phyloP scores from a whole-genome alignment of 1,139 yeast genomes.

The Saccharomyces hybrid region DNA sequence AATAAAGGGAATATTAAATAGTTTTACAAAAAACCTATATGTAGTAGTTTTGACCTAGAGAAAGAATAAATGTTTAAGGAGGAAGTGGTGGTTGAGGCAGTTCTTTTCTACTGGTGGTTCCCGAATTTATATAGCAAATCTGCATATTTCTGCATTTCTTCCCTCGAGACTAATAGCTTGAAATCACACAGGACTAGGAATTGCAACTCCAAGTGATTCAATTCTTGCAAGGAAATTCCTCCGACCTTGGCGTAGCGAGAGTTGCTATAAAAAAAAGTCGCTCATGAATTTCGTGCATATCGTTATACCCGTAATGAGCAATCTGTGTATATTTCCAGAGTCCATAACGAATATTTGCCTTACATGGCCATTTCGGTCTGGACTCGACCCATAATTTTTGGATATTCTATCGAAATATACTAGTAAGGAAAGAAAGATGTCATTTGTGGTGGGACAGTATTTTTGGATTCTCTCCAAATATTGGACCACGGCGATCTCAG shows the following conservation, averaged over 20 bases:
- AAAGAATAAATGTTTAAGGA: not conserved
- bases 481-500: slow-evolving; percentile 86
- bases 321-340: slow-evolving; percentile 86
- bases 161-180: slow-evolving; percentile 76
- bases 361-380: slow-evolving; percentile 2
- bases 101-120: slow-evolving; percentile 34
- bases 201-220: slow-evolving; percentile 86
- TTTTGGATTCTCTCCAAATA: slow-evolving; percentile 83
- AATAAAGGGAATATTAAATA: not conserved
- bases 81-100: not conserved
- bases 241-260: slow-evolving; percentile 96
- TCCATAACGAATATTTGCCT: slow-evolving; percentile 86
- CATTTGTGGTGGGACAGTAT: slow-evolving; percentile 96
- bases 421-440: slow-evolving; percentile 78
- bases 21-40: not conserved
- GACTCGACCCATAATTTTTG: slow-evolving; percentile 56
- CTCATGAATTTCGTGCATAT: slow-evolving; percentile 93
- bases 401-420: slow-evolving; percentile 95
- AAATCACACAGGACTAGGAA: slow-evolving; percentile 80
- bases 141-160: slow-evolving; percentile 86
- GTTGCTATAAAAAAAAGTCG: slow-evolving; percentile 92
- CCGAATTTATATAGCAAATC: slow-evolving; percentile 79
- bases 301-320: slow-evolving; percentile 92
- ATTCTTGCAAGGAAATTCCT: slow-evolving; percentile 88
- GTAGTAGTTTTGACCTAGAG: not conserved